phyloP scores from a whole-genome alignment of 2,329 filamentous ascomycete species.

The Aspergillus sp. region DNA sequence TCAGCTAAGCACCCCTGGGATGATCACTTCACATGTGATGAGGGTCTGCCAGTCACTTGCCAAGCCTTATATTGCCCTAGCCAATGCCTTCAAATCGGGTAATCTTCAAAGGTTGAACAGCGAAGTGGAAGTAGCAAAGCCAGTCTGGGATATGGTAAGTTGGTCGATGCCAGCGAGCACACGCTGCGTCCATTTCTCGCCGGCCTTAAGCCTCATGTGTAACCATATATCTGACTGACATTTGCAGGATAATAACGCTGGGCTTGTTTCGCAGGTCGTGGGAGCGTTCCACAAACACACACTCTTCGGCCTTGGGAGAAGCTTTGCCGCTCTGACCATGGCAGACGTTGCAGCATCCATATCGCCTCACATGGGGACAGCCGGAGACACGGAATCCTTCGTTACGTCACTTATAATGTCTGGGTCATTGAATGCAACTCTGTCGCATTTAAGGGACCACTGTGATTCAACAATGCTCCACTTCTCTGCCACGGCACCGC shows the following conservation, averaged over 20 bases:
- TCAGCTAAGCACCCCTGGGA: conserved; percentile 46
- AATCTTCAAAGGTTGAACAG: conserved; percentile 51
- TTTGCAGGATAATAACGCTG: conserved; percentile 57
- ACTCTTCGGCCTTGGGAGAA: conserved; percentile 60
- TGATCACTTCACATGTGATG: conserved; percentile 44
- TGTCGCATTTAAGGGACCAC: conserved; percentile 35
- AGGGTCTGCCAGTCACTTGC: conserved; percentile 51
- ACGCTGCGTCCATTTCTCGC: too few relatives aligned
- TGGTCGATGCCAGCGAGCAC: too few relatives aligned
- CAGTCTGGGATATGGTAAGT: conserved; percentile 52
- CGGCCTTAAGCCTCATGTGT: background rate
- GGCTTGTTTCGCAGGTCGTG: conserved; percentile 61
- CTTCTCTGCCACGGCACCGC: conserved; percentile 35
- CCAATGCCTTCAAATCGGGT: conserved; percentile 55
- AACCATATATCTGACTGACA: conserved; percentile 2
- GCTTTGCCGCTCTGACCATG: conserved; percentile 58
- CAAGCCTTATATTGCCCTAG: conserved; percentile 63
- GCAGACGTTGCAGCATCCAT: conserved; percentile 35
- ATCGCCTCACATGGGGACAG: conserved; percentile 16
- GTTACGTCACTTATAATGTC: conserved; percentile 40
- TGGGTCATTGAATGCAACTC: conserved; percentile 42
- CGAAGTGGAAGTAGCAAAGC: conserved; percentile 52
- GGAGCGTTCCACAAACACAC: conserved; percentile 66
- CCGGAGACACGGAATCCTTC: conserved; percentile 23
- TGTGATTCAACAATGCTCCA: conserved; percentile 42